These are phyloP conservation scores for Lindgomyces ingoldianus DNA, from an alignment of 495 filamentous ascomycete genomes.

Conservation along the genomic window DNA sequence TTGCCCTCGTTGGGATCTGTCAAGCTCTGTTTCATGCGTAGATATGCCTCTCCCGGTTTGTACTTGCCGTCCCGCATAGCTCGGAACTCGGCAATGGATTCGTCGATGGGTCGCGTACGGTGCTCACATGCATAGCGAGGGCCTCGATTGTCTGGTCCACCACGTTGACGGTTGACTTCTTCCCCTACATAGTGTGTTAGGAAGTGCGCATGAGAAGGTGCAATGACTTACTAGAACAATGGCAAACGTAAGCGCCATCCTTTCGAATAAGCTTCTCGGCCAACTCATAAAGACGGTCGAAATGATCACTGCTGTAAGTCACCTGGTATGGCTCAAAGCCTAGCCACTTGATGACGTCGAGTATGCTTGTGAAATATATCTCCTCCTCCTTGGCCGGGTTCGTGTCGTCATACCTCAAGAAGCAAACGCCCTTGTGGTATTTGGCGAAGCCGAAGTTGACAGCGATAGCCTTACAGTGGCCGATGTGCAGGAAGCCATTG, in stretches of 20 bases:
- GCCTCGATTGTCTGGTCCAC: slow-evolving; percentile 64
- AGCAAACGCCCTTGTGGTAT: slow-evolving; percentile 75
- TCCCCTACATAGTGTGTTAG: slow-evolving; percentile 50
- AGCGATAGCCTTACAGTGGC: slow-evolving; percentile 94
- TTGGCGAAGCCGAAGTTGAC: slow-evolving; percentile 96
- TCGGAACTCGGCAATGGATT: slow-evolving; percentile 79
- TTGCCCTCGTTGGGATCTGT: slow-evolving; percentile 47
- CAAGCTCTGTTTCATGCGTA: slow-evolving; percentile 89
- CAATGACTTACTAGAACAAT: slow-evolving; percentile 54
- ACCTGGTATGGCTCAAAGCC: slow-evolving; percentile 57
- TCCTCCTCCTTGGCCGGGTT: slow-evolving; percentile 52
- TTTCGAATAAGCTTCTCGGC: slow-evolving; percentile 79
- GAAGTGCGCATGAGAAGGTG: too few species aligned
- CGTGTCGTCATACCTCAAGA: slow-evolving; percentile 51
- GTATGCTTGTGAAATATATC: slow-evolving; percentile 47
- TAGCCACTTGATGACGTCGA: slow-evolving; percentile 51
- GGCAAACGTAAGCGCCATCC: slow-evolving; percentile 78
- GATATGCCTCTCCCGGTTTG: slow-evolving; percentile 78
- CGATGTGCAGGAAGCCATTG: slow-evolving; percentile 80
- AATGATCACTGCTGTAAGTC: slow-evolving; percentile 82
- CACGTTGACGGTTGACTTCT: slow-evolving; percentile 82
- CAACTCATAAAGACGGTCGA: slow-evolving; percentile 81
- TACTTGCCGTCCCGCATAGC: slow-evolving; percentile 92
- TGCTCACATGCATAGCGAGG: slow-evolving; percentile 77
- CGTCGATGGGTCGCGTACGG: slow-evolving; percentile 69